Evolutionary conservation across 2,329 filamentous ascomycete genomes (phyloP), one percentile per base, ranked within the genome.

Genomic region (Penicillium sclerotigenum): DNA sequence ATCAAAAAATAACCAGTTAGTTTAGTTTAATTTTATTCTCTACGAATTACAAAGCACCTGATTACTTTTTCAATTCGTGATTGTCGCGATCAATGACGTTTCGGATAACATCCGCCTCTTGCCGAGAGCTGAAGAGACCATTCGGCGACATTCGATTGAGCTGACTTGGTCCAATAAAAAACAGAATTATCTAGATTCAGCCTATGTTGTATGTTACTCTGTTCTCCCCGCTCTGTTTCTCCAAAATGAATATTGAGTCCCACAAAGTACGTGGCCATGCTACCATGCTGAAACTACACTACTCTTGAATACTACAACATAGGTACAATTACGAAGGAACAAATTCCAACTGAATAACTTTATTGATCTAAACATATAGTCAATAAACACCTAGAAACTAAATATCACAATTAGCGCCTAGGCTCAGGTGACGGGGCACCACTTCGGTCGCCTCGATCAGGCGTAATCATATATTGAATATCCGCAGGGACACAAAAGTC

Each of bases 371-470:
- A 22, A 38, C 8, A 31, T 20, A n/a, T 16, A 31, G 28, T 2
- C 11, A 26, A 5, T 2, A 40, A 40, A 3, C 3, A 4, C n/a
- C 13, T 22, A 16, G 24, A 40, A 1, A 11, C 9, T 10, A 36
- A 40, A 10, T 0, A 13, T 28, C 16, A 29, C 14, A 31, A 26
- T 42, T 11, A 33, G 11, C 20, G 14, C n/a, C 26, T 29, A 34
- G 52, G 45, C 10, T 55, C 53, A n/a, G 53, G 53, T 2, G 52
- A 55, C 7, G 47, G 52, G 16, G 52, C 52, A 46, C 40, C 52
- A 52, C 52, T 55, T 5, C 52, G 52, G 10, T 55, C 40, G 4
- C 47, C 33, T 22, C 53, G 40, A 24, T 9, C 34, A 4, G 42
- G 42, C 8, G 5, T 2, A 47, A 47, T 16, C 4, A 11, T 24